A percentile compares a stretch with the other conserved stretches of the same genome.
Evolutionary conservation across 2,329 filamentous ascomycete genomes (phyloP).

Genomic region (Aspergillus pseudoterreus): DNA sequence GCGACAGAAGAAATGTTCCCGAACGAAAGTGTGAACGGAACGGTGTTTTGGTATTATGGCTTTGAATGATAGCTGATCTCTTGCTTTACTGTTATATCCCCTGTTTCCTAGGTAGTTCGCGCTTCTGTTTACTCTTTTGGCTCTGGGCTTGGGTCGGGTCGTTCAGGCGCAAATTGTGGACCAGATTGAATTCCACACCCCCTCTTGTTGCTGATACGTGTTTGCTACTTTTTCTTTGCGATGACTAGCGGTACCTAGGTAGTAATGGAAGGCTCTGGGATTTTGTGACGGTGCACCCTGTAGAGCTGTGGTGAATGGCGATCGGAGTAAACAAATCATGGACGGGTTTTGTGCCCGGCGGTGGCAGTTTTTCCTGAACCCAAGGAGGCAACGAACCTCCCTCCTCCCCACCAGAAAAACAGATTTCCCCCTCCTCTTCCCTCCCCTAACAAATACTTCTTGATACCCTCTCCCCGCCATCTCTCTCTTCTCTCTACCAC

Average conservation of each 20-base stretch:
- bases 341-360: neutral
- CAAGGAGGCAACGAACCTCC: constrained; percentile 17
- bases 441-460: constrained; percentile 4
- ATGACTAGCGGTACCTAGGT: too few relatives aligned
- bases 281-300: too few relatives aligned
- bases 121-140: constrained; percentile 1
- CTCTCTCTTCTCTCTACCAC: constrained; percentile 2
- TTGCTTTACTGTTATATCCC: neutral
- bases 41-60: neutral
- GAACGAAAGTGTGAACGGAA: neutral
- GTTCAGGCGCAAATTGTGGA: constrained; percentile 5
- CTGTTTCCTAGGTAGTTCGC: too few relatives aligned
- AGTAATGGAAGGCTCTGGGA: too few relatives aligned
- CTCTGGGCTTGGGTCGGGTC: constrained; percentile 8
- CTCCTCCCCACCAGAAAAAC: constrained; percentile 24
- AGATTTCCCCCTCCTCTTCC: constrained; percentile 18
- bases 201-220: neutral
- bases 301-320: neutral
- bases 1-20: constrained; percentile 14
- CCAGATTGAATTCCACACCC: neutral
- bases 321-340: neutral
- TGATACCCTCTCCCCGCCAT: constrained; percentile 7
- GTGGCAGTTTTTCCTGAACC: constrained; percentile 13
- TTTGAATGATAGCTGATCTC: neutral
- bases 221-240: too few relatives aligned